A percentile compares a stretch with the other conserved stretches of the same genome.
These are phyloP conservation scores for Fraxinus albicans DNA, from an alignment of 305 asterid genomes.

Conservation along the genomic window DNA sequence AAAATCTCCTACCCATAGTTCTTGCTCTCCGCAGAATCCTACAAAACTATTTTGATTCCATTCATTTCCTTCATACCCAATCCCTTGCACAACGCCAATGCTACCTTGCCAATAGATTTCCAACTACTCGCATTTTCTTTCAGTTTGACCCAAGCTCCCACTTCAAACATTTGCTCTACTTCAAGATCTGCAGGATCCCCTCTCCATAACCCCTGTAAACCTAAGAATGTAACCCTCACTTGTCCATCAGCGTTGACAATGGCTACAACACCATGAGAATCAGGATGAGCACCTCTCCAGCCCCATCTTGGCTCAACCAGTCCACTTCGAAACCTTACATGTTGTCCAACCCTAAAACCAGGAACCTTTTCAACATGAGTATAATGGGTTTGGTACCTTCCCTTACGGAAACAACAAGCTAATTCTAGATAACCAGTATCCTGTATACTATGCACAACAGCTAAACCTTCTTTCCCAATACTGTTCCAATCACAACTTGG, in stretches of 20 bases:
- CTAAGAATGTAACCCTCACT: conserved; percentile 64
- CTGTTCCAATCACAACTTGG: conserved; percentile 96
- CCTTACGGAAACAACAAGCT: conserved; percentile 84
- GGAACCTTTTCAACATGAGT: conserved; percentile 81
- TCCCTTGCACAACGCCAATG: conserved; percentile 87
- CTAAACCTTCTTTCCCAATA: conserved; percentile 80
- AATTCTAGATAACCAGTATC: conserved; percentile 87
- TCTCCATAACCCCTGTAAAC: conserved; percentile 73
- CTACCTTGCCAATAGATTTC: conserved; percentile 82
- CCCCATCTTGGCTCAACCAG: conserved; percentile 92
- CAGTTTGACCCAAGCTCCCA: conserved; percentile 84
- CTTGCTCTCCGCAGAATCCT: conserved; percentile 93
- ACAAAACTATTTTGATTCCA: conserved; percentile 60
- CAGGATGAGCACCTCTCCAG: conserved; percentile 76
- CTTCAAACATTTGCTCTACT: conserved; percentile 64
- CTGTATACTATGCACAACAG: conserved; percentile 80
- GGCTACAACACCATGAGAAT: conserved; percentile 72
- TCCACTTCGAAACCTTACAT: conserved; percentile 65
- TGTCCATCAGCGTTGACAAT: conserved; percentile 79
- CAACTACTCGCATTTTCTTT: conserved; percentile 50
- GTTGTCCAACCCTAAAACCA: conserved; percentile 78
- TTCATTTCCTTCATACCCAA: conserved; percentile 59
- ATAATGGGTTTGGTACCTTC: conserved; percentile 65
- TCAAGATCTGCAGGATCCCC: conserved; percentile 90
- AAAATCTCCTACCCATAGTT: conserved; percentile 63